These are phyloP conservation scores for Cordyceps javanica DNA, from an alignment of 2,329 filamentous ascomycete species.

Conservation along the genomic window DNA sequence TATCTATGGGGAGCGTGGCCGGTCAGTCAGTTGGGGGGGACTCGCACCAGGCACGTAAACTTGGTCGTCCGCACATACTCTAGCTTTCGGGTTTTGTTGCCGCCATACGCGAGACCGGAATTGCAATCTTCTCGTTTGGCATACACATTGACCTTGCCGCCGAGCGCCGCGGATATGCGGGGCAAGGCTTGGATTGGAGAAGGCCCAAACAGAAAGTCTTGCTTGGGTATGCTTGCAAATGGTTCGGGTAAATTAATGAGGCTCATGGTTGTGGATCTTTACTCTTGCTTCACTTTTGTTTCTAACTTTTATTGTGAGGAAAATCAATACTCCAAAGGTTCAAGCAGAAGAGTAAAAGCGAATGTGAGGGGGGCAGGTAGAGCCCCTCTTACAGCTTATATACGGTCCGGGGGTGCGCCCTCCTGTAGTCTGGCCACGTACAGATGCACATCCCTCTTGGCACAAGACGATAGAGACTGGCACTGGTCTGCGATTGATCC, in stretches of 20 bases:
- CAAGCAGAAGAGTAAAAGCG: no score
- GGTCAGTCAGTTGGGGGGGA: no score
- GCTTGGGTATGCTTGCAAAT: constrained; percentile 57
- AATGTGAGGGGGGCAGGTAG: no score
- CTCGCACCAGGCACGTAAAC: no score
- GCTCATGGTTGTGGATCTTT: constrained; percentile 18
- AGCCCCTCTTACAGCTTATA: no score
- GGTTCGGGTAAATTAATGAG: constrained; percentile 48
- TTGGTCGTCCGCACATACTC: constrained; percentile 42
- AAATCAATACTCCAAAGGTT: no score
- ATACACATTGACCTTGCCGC: constrained; percentile 55
- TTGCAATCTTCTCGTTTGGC: constrained; percentile 70
- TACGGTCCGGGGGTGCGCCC: no score
- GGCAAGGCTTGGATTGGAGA: constrained; percentile 64
- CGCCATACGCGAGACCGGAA: constrained; percentile 59
- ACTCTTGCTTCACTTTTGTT: not conserved
- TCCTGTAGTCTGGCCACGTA: no score
- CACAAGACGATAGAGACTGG: no score
- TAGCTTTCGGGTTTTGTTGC: constrained; percentile 65
- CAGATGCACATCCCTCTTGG: no score
- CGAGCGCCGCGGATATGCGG: constrained; percentile 56
- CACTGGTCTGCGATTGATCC: no score
- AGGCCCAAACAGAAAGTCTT: constrained; percentile 58
- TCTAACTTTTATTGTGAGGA: not conserved
- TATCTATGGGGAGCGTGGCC: constrained; percentile 50